Evolutionary conservation across 139 green algal species (phyloP), one percentile per base, ranked within the genome.

Genomic region (Zygnema cylindricum): DNA sequence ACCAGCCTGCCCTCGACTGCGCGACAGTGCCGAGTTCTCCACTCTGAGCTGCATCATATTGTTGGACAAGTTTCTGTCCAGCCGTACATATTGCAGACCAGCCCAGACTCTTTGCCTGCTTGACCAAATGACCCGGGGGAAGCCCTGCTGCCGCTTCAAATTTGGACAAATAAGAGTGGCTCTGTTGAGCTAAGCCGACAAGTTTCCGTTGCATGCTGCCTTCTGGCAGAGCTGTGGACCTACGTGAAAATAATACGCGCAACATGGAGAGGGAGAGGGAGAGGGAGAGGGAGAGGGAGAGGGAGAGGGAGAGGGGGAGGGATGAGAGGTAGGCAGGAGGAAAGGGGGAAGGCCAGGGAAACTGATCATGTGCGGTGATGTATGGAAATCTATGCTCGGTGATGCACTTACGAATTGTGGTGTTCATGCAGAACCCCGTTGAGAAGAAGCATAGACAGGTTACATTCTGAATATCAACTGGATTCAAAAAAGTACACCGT

Each of bases 91-190:
- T 11, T 16, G 71, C 71, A n/a, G 36, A 54, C 71, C 71, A 79
- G 71, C 81, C 81, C 2, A 81, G 41, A 41, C 79, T 36, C 81
- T 63, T 35, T 40, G 43, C 43, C 38, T 86, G 71, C 2, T n/a
- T 32, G 81, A 79, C 21, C 35, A 81, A 43, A 43, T 86, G 81
- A 33, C 77, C 77, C 2, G n/a, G 35, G 41, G 49, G 38, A 2
- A 69, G 76, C 30, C 77, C 77, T n/a, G 55, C n/a, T 21, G 32
- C 77, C 3, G 33, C 38, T 33, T 84, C 77, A 49, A 84, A 36
- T 3, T 55, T 42, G 21, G 41, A 22, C 35, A 84, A n/a, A 33
- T 54, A 63, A 2, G n/a, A 76, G 38, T 32, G 25, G 33, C 54
- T 76, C 16, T 63, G 54, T 21, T 86, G 33, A 79, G 43, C 41